Evolutionary conservation across 2,329 filamentous ascomycete species (phyloP), one percentile per base, ranked within the genome.

Genomic region (Fusarium sp.): DNA sequence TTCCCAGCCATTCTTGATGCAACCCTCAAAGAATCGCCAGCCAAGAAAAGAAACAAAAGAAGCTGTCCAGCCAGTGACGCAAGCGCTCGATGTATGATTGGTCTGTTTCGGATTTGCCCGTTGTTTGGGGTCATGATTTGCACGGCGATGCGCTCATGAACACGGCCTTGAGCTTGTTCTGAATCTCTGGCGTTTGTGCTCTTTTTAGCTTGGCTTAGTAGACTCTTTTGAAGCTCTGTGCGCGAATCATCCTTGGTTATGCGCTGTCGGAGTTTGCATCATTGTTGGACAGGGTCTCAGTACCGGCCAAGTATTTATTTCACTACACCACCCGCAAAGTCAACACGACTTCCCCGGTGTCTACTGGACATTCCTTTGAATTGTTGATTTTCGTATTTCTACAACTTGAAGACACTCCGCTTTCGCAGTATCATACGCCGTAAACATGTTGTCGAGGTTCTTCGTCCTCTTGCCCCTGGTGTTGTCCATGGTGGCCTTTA

Each of bases 401-500:
- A 48, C 38, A 22, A 59, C 26, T 13, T 14, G 13, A 45, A 72
- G 32, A 48, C 47, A 53, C 41, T 57, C 53, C 32, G 26, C 42
- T 66, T 54, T 54, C 45, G 38, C 30, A 39, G 35, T n/a, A 72
- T 36, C 55, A 47, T 39, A 63, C 45, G 42, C 12, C 55, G 38
- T 36, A 63, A 38, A 48, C 68, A 79, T 79, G 77, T 44, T 77
- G 45, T 79, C 75, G 32, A 76, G 79, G 64, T 77, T 82, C 42
- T 65, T 79, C 44, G 76, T 83, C 39, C 66, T 84, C 38, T 42
- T 84, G 26, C 84, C 84, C 55, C 64, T 85, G 70, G 74, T 80
- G 32, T 74, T 84, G 44, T 80, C 81, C 67, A 75, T 84, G 47
- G 80, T 81, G 71, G 81, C 79, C 41, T 82, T 85, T 65, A 77